Conservation (phyloP, 225 moss, liverwort and hornwort species). For the Antitrichia curtipendula region DNA sequence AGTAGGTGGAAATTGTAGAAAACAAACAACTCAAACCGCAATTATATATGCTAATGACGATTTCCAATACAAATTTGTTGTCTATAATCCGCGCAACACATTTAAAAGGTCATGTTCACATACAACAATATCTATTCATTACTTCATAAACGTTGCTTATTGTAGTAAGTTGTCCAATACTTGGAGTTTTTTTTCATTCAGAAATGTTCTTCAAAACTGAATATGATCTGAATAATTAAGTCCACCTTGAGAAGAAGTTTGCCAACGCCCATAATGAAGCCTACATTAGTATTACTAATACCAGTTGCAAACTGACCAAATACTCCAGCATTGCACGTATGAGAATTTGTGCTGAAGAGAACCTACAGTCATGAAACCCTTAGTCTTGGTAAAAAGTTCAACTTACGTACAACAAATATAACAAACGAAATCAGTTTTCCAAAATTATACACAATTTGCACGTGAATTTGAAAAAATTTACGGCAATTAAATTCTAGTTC, state of each 20-base stretch:
- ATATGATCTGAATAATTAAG: neutral
- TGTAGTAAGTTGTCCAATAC: neutral
- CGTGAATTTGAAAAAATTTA: neutral
- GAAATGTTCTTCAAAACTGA: neutral
- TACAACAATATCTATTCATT: neutral
- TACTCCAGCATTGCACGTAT: conserved; percentile 89
- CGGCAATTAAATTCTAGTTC: neutral
- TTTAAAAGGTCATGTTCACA: neutral
- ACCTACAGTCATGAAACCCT: conserved; percentile 27
- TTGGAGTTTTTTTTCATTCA: neutral
- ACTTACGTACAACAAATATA: neutral
- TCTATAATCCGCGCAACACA: neutral
- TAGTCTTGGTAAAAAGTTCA: neutral
- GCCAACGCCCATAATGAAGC: conserved; percentile 93
- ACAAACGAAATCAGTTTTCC: neutral
- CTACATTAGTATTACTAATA: conserved; percentile 86
- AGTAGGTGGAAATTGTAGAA: conserved; percentile 71
- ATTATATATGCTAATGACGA: neutral
- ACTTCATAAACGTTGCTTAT: neutral
- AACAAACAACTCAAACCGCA: neutral
- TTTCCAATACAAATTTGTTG: neutral
- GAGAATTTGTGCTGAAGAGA: conserved; percentile 92
- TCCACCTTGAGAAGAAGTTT: conserved; percentile 80
- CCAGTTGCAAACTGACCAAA: conserved; percentile 95
- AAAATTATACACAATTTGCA: neutral